Percentiles rank a stretch among this genome's conserved stretches.
Evolutionary conservation across 495 filamentous ascomycete genomes (phyloP).

Genomic region (Monascus purpureus): DNA sequence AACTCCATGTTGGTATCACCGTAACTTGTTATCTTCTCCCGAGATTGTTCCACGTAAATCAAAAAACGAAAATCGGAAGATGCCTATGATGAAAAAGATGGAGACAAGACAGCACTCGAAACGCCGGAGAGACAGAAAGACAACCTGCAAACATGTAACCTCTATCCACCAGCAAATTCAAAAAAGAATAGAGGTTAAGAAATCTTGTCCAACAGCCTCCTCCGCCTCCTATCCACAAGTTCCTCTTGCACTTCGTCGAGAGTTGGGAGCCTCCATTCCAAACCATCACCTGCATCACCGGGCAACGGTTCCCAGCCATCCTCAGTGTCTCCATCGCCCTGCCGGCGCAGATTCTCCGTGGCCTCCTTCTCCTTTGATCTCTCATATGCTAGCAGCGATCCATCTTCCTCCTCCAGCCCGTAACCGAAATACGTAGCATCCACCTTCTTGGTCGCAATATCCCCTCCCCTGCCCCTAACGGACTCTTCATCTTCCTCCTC

Average conservation of each 20-base stretch:
- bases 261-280: slow-evolving; percentile 72
- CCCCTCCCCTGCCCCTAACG: slow-evolving; percentile 48
- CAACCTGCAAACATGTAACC: slow-evolving; percentile 1
- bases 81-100: no score
- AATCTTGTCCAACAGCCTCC: slow-evolving; percentile 68
- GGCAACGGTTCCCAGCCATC: slow-evolving; percentile 73
- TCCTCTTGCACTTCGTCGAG: slow-evolving; percentile 87
- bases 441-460: slow-evolving; percentile 63
- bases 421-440: slow-evolving; percentile 96
- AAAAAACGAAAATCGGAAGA: slow-evolving; percentile 1
- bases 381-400: slow-evolving; percentile 70
- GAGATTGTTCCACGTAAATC: slow-evolving; percentile 2
- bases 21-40: slow-evolving; percentile 4
- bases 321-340: slow-evolving; percentile 30
- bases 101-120: neutral
- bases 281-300: slow-evolving; percentile 71
- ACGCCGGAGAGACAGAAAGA: slow-evolving; percentile 1
- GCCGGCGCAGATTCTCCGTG: slow-evolving; percentile 43
- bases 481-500: slow-evolving; percentile 41
- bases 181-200: slow-evolving; percentile 27
- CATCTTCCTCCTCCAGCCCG: slow-evolving; percentile 88
- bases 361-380: slow-evolving; percentile 70
- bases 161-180: slow-evolving; percentile 1
- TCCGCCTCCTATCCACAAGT: slow-evolving; percentile 71
- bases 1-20: slow-evolving; percentile 10